Percentiles rank a stretch among this genome's conserved stretches.
These are phyloP conservation scores for Sclerotinia glacialis DNA, from an alignment of 2,329 filamentous ascomycete genomes.

Conservation along the genomic window DNA sequence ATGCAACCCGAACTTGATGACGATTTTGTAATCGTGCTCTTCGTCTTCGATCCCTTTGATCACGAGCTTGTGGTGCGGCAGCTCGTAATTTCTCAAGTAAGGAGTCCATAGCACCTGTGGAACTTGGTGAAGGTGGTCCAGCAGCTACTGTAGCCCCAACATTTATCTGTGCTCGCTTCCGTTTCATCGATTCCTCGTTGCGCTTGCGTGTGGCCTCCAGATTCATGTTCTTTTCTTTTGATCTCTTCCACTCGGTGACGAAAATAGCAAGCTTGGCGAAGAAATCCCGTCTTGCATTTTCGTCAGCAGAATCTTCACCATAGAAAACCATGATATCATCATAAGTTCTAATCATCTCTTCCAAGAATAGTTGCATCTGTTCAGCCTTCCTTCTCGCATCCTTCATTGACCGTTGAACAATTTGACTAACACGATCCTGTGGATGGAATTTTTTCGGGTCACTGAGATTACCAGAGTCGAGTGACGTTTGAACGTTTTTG, in stretches of 20 bases:
- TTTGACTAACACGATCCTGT: slow-evolving; percentile 87
- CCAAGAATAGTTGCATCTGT: slow-evolving; percentile 89
- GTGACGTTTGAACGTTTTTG: slow-evolving; percentile 84
- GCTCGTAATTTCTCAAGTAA: slow-evolving; percentile 91
- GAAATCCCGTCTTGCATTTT: slow-evolving; percentile 91
- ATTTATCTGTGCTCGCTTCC: slow-evolving; percentile 73
- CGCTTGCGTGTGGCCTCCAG: slow-evolving; percentile 79
- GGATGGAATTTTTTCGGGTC: slow-evolving; percentile 98
- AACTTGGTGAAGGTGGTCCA: slow-evolving; percentile 62
- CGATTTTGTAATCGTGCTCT: slow-evolving; percentile 85
- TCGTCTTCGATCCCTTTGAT: slow-evolving; percentile 83
- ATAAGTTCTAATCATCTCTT: slow-evolving; percentile 87
- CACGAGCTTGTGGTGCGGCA: slow-evolving; percentile 83
- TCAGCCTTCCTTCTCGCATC: slow-evolving; percentile 93
- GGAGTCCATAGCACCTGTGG: slow-evolving; percentile 91
- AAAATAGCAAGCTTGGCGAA: slow-evolving; percentile 91
- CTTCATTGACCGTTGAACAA: slow-evolving; percentile 94
- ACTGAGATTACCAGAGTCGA: slow-evolving; percentile 91
- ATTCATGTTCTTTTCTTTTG: slow-evolving; percentile 82
- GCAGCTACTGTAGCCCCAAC: slow-evolving; percentile 42
- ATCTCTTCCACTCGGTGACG: slow-evolving; percentile 93
- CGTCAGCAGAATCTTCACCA: slow-evolving; percentile 87
- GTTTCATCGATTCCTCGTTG: slow-evolving; percentile 89
- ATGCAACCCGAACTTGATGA: slow-evolving; percentile 85
- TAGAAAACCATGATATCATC: slow-evolving; percentile 97